phyloP scores from a whole-genome alignment of 192 early-diverging fungal species.

The Ramicandelaber brevisporus region DNA sequence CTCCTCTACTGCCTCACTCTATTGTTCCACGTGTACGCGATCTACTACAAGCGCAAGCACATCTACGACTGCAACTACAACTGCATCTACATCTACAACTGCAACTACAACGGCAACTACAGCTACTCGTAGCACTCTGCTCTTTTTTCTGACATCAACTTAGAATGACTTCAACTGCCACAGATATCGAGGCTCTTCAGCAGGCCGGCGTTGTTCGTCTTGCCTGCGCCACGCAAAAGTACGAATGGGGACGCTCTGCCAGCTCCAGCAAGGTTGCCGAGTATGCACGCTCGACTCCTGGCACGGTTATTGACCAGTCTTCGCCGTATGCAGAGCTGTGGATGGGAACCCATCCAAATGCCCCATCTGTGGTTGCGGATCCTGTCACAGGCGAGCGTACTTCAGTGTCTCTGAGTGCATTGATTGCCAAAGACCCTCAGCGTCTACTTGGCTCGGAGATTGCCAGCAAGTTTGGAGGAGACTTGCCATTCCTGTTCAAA shows the following conservation, averaged over 20 bases:
- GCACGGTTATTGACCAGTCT: constrained; percentile 22
- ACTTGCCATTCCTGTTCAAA: constrained; percentile 96
- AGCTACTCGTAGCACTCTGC: no score
- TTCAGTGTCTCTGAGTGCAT: constrained; percentile 22
- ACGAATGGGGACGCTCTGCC: constrained; percentile 93
- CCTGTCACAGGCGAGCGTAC: constrained; percentile 17
- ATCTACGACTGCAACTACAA: no score
- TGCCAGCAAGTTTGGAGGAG: constrained; percentile 29
- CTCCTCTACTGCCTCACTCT: no score
- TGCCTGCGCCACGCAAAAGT: constrained; percentile 53
- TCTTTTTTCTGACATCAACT: no score
- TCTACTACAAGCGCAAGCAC: no score
- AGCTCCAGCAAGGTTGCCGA: constrained; percentile 55
- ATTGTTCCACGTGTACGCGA: no score
- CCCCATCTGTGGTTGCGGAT: constrained; percentile 44
- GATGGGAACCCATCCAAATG: constrained; percentile 97
- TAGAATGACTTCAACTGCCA: no score
- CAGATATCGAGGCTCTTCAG: no score
- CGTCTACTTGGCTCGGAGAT: constrained; percentile 25
- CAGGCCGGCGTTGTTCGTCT: no score
- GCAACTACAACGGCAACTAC: no score
- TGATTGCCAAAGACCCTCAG: constrained; percentile 23
- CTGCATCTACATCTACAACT: no score
- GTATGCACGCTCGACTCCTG: constrained; percentile 35
- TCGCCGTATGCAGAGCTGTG: constrained; percentile 91